Conservation (phyloP, 2,329 filamentous ascomycete genomes). For the Paecilomyces dactylethromorphus region DNA sequence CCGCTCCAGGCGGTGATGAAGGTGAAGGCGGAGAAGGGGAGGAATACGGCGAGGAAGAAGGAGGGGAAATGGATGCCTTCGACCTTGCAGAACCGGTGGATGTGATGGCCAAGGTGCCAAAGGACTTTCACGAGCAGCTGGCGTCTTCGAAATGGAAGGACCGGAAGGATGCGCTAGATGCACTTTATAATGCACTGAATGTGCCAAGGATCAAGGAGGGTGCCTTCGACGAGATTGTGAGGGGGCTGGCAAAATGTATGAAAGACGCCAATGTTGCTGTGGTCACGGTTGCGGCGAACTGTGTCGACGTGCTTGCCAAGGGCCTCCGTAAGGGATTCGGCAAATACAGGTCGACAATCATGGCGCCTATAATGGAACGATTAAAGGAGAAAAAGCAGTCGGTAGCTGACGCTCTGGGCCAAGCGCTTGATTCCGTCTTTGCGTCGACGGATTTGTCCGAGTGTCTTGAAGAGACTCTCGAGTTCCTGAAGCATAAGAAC, state of each 20-base stretch:
- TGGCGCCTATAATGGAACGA: constrained; percentile 87
- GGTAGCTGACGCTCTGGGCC: constrained; percentile 80
- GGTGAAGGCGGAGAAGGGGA: constrained; percentile 53
- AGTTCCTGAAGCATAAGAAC: constrained; percentile 88
- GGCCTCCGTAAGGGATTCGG: constrained; percentile 71
- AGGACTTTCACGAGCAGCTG: constrained; percentile 74
- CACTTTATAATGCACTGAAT: constrained; percentile 67
- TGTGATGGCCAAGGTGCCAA: constrained; percentile 71
- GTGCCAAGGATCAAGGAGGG: constrained; percentile 88
- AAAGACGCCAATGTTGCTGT: constrained; percentile 97
- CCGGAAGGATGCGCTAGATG: constrained; percentile 87
- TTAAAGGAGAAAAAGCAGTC: constrained; percentile 94
- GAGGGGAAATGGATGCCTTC: constrained; percentile 69
- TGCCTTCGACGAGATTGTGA: constrained; percentile 76
- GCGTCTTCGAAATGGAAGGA: constrained; percentile 98
- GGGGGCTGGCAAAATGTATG: constrained; percentile 89
- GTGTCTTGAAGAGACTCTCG: constrained; percentile 81
- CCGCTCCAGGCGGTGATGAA: constrained; percentile 51
- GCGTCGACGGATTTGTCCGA: constrained; percentile 66
- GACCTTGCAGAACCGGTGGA: constrained; percentile 84
- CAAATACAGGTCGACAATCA: constrained; percentile 73
- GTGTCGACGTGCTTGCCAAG: constrained; percentile 81
- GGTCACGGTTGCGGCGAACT: constrained; percentile 86
- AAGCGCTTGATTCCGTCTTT: constrained; percentile 70
- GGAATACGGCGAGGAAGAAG: constrained; percentile 51